These are phyloP conservation scores for Penicillium italicum DNA, from an alignment of 2,329 filamentous ascomycete species.

Conservation along the genomic window DNA sequence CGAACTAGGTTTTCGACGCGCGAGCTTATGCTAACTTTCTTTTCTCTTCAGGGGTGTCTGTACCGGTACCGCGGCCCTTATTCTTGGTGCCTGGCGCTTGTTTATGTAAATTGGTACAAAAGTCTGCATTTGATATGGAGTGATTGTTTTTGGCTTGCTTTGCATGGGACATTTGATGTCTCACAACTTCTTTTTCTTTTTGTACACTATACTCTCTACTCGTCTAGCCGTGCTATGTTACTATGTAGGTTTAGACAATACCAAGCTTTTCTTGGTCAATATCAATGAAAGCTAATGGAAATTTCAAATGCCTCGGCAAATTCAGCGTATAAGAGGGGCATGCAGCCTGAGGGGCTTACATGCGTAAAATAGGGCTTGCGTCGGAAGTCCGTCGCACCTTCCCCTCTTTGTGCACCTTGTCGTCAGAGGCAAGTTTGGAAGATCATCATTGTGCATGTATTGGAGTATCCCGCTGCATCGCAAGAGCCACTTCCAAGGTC, in stretches of 20 bases:
- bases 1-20: background rate
- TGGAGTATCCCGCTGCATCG: background rate
- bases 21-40: constrained; percentile 26
- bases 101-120: constrained; percentile 50
- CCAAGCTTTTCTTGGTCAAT: background rate
- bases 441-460: background rate
- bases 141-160: constrained; percentile 8
- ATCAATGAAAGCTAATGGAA: background rate
- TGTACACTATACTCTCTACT: constrained; percentile 14
- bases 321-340: background rate
- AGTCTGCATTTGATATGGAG: constrained; percentile 22
- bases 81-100: constrained; percentile 64
- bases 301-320: background rate
- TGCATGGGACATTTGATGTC: constrained; percentile 7
- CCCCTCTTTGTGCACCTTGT: background rate
- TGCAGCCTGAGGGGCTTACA: background rate
- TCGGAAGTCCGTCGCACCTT: background rate
- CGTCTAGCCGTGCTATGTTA: background rate
- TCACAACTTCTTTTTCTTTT: constrained; percentile 7
- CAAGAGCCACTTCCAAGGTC: background rate
- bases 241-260: background rate
- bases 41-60: constrained; percentile 54
- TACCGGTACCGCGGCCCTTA: constrained; percentile 62
- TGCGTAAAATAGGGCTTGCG: background rate
- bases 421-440: background rate